Evolutionary conservation across 2,329 filamentous ascomycete genomes (phyloP).

Genomic region (Aspergillus sp.): DNA sequence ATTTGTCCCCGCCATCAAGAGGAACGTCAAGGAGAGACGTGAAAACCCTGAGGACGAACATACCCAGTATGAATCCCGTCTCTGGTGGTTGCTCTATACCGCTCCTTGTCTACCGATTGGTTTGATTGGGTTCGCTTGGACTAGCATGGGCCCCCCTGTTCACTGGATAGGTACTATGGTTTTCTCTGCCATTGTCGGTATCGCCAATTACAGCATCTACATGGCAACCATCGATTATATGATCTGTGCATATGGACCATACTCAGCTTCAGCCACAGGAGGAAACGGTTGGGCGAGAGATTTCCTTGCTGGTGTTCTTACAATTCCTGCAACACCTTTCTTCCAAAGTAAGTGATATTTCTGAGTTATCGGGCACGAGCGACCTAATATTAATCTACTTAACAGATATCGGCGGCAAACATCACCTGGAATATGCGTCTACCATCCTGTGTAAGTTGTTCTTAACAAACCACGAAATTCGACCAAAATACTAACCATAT

Average conservation of each 20-base stretch:
- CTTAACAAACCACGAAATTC: background rate
- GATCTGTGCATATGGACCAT: conserved; percentile 66
- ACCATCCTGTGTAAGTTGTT: conserved; percentile 57
- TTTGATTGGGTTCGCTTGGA: conserved; percentile 64
- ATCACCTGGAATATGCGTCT: conserved; percentile 59
- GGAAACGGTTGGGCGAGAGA: conserved; percentile 67
- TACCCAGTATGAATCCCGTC: conserved; percentile 65
- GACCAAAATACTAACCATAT: conserved; percentile 1
- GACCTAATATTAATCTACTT: background rate
- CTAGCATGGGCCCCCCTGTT: conserved; percentile 53
- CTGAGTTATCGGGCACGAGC: background rate
- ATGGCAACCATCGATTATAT: conserved; percentile 69
- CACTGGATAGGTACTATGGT: conserved; percentile 65
- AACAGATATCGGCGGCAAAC: conserved; percentile 54
- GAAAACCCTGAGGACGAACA: conserved; percentile 49
- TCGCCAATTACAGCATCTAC: conserved; percentile 64
- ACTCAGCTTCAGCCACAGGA: conserved; percentile 65
- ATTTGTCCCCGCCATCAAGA: conserved; percentile 57
- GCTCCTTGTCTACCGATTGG: conserved; percentile 61
- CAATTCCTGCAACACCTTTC: conserved; percentile 58
- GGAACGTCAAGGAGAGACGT: conserved; percentile 47
- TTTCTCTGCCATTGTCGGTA: conserved; percentile 59
- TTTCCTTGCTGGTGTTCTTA: conserved; percentile 64
- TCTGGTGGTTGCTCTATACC: conserved; percentile 62
- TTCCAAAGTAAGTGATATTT: conserved; percentile 35